Percentiles rank a stretch among this genome's conserved stretches.
Conservation (phyloP, 257 asterid species). For the Solanum stenotomum region DNA sequence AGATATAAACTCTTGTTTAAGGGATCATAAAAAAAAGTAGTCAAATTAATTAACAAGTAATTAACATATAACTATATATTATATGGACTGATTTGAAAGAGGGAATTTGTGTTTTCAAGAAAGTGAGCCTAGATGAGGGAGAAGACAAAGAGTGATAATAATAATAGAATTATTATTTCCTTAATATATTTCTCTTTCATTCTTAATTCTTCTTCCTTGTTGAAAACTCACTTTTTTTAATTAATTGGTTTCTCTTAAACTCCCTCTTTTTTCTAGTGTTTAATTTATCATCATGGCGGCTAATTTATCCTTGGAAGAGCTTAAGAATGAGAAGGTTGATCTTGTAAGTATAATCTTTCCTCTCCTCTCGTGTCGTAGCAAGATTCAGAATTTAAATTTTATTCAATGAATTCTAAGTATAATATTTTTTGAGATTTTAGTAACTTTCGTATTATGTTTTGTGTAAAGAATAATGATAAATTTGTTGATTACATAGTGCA, state of each 20-base stretch:
- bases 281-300: constrained; percentile 30
- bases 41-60: neutral
- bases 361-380: neutral
- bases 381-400: neutral
- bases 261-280: neutral
- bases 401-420: neutral
- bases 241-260: no score
- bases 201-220: neutral
- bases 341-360: constrained; percentile 32
- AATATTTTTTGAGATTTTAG: neutral
- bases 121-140: constrained; percentile 1
- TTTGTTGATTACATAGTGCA: neutral
- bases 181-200: neutral
- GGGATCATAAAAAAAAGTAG: neutral
- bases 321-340: constrained; percentile 51
- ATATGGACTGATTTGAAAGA: neutral
- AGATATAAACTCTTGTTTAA: neutral
- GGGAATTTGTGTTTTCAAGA: neutral
- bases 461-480: neutral
- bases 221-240: neutral
- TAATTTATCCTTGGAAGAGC: constrained; percentile 38
- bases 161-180: neutral
- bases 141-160: neutral
- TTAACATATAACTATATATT: neutral
- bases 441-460: neutral